Evolutionary conservation across 257 asterid genomes (phyloP).

Genomic region (Solanum clarkiae): DNA sequence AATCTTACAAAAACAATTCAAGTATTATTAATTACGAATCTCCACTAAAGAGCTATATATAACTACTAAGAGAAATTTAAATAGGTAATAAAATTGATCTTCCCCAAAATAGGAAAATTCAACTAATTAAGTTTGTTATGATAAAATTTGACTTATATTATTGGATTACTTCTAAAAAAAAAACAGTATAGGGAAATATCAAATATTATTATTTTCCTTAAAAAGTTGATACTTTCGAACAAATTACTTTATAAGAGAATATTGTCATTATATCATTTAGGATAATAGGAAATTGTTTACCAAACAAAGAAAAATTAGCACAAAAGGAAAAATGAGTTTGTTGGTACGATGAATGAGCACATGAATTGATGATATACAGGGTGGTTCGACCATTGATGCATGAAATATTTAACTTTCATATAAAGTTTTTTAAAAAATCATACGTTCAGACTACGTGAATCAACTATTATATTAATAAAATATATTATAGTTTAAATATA

Average conservation of each 20-base stretch:
- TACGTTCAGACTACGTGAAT: accelerated
- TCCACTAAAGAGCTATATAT: too few species aligned
- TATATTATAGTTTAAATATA: accelerated
- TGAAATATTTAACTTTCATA: neutral
- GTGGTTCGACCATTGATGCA: neutral
- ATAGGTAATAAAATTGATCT: too few species aligned
- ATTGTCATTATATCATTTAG: neutral
- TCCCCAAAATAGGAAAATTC: too few species aligned
- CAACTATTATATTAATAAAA: neutral
- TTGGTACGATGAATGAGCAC: neutral
- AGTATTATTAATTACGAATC: too few species aligned
- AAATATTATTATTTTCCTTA: neutral
- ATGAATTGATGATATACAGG: neutral
- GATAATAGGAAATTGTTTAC: neutral
- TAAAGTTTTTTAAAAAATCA: accelerated
- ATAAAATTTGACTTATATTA: too few species aligned
- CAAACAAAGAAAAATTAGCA: neutral
- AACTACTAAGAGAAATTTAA: too few species aligned
- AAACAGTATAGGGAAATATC: neutral
- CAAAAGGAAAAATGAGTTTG: neutral
- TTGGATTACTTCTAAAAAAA: too few species aligned
- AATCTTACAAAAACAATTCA: too few species aligned
- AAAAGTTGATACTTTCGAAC: constrained; percentile 3
- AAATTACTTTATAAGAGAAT: neutral
- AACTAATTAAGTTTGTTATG: too few species aligned